Evolutionary conservation across 768 basidiomycete genomes (phyloP).

Genomic region (Russula dissimulans): DNA sequence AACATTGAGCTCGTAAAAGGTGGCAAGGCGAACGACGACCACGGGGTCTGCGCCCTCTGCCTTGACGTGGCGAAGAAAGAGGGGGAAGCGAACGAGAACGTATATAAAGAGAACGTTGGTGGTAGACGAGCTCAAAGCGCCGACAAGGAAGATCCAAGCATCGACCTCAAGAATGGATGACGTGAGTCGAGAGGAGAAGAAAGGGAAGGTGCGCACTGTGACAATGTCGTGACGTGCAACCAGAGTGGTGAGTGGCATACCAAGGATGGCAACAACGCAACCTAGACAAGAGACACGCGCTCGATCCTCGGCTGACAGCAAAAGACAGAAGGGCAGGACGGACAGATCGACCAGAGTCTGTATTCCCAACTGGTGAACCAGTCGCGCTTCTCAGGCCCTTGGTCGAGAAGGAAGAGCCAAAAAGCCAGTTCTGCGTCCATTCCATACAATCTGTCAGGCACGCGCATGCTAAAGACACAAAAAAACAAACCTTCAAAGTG

Average conservation of each 20-base stretch:
- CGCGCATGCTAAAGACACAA: not conserved
- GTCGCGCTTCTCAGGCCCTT: slow-evolving; percentile 56
- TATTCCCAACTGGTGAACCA: slow-evolving; percentile 84
- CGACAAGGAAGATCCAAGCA: slow-evolving; percentile 69
- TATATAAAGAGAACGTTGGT: slow-evolving; percentile 67
- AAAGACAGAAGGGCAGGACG: slow-evolving; percentile 16
- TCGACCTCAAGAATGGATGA: slow-evolving; percentile 38
- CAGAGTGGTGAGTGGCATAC: slow-evolving; percentile 64
- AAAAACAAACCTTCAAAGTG: slow-evolving; percentile 61
- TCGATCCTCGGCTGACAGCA: not conserved
- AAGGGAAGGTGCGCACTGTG: slow-evolving; percentile 32
- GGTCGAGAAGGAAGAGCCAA: slow-evolving; percentile 76
- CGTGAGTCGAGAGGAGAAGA: not conserved
- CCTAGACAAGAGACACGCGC: slow-evolving; percentile 30
- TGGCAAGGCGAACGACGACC: slow-evolving; percentile 63
- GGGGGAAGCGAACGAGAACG: slow-evolving; percentile 61
- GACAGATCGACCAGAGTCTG: slow-evolving; percentile 60
- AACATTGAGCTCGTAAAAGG: slow-evolving; percentile 74
- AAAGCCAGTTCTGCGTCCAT: slow-evolving; percentile 53
- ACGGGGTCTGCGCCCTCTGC: slow-evolving; percentile 64
- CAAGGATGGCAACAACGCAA: slow-evolving; percentile 53
- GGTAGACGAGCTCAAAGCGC: slow-evolving; percentile 52
- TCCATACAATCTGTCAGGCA: not conserved
- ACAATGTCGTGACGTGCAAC: slow-evolving; percentile 49
- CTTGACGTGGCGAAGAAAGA: slow-evolving; percentile 62